Conservation (phyloP, 228 moss, liverwort and hornwort species). For the Sphagnum magellanicum region DNA sequence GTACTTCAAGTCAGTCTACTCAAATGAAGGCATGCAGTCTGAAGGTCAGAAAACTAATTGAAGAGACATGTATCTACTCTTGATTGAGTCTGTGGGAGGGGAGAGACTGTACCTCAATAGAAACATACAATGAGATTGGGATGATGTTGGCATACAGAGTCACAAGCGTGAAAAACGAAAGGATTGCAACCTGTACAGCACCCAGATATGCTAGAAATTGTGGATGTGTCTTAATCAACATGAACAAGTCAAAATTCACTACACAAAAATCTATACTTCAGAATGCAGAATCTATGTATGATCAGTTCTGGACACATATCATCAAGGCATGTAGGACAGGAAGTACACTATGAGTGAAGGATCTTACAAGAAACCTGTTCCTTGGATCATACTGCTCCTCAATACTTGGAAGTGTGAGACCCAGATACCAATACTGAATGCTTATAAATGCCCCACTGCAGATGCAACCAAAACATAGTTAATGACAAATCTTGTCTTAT, state of each 20-base stretch:
- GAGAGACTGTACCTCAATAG: constrained; percentile 64
- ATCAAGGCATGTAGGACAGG: too few species aligned
- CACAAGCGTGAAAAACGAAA: constrained; percentile 84
- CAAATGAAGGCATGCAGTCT: too few species aligned
- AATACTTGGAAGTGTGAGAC: constrained; percentile 42
- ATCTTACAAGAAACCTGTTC: constrained; percentile 48
- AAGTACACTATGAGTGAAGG: too few species aligned
- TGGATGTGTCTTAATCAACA: background rate
- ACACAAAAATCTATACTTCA: too few species aligned
- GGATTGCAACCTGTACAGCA: constrained; percentile 52
- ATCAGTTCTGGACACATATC: too few species aligned
- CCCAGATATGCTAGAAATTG: background rate
- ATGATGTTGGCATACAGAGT: constrained; percentile 89
- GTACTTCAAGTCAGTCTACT: too few species aligned
- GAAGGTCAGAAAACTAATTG: too few species aligned
- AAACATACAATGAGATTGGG: constrained; percentile 91
- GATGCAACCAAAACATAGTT: too few species aligned
- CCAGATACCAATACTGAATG: constrained; percentile 73
- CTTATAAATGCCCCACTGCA: constrained; percentile 68
- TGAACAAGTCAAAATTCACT: too few species aligned
- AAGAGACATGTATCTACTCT: too few species aligned
- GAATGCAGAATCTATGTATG: too few species aligned
- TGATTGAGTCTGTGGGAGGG: background rate
- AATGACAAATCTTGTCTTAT: too few species aligned
- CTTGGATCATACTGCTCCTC: constrained; percentile 67